phyloP scores from a whole-genome alignment of 495 filamentous ascomycete species.

The Penicillium egyptiacum region DNA sequence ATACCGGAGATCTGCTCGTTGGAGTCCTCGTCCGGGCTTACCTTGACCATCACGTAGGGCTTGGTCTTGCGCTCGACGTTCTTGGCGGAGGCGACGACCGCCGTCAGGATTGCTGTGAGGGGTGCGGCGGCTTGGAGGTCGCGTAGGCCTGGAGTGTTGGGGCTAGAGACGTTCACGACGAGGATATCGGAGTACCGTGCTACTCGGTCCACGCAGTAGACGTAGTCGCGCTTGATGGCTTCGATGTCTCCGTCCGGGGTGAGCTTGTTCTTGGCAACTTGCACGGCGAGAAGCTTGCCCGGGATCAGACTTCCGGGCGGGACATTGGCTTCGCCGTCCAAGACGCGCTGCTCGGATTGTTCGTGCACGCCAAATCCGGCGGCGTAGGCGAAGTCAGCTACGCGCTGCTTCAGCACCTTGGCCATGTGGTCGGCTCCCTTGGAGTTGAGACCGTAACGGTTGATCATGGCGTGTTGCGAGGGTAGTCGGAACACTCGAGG shows the following conservation, averaged over 20 bases:
- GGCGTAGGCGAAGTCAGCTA: constrained; percentile 70
- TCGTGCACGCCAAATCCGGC: constrained; percentile 63
- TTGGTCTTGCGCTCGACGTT: constrained; percentile 64
- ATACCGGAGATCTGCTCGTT: constrained; percentile 81
- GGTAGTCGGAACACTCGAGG: constrained; percentile 86
- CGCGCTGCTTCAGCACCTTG: constrained; percentile 70
- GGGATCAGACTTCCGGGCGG: constrained; percentile 71
- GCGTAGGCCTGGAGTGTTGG: constrained; percentile 89
- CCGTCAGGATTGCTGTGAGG: constrained; percentile 72
- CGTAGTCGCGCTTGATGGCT: constrained; percentile 81
- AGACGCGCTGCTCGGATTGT: constrained; percentile 64
- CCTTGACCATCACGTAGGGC: constrained; percentile 93
- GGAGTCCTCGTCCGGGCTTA: constrained; percentile 89
- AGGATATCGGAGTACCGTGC: constrained; percentile 88
- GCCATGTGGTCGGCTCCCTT: constrained; percentile 86
- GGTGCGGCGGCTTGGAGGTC: constrained; percentile 79
- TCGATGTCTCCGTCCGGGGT: constrained; percentile 82
- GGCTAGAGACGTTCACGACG: constrained; percentile 94
- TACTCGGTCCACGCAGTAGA: constrained; percentile 77
- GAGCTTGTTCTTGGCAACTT: constrained; percentile 94
- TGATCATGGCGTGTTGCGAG: constrained; percentile 81
- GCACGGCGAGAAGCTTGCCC: constrained; percentile 81
- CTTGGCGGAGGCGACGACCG: constrained; percentile 76
- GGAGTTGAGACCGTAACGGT: constrained; percentile 93
- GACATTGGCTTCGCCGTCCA: constrained; percentile 66